These are phyloP conservation scores for Oehlia diaphana DNA, from an alignment of 192 early-diverging fungal genomes.

Conservation along the genomic window DNA sequence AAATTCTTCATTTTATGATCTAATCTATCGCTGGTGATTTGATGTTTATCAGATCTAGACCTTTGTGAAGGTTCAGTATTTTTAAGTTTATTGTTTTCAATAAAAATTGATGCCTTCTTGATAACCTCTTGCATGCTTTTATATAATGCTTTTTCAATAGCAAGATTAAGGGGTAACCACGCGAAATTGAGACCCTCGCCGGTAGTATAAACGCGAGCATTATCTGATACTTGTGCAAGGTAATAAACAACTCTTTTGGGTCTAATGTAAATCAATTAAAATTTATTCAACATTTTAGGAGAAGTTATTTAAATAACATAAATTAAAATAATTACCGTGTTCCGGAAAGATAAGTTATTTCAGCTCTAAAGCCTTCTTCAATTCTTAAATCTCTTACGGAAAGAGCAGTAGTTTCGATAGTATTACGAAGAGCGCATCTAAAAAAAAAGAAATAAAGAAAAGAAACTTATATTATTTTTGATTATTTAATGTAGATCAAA, in stretches of 20 bases:
- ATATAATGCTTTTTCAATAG: conserved; percentile 67
- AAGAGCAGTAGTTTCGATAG: conserved; percentile 72
- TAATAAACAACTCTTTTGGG: conserved; percentile 82
- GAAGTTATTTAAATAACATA: not conserved
- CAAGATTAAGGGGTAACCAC: conserved; percentile 70
- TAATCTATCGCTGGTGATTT: conserved; percentile 43
- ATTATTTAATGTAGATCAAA: not conserved
- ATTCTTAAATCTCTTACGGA: conserved; percentile 66
- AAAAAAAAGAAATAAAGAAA: not conserved
- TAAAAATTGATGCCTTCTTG: conserved; percentile 62
- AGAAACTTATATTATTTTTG: conserved; percentile 7
- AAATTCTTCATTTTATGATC: conserved; percentile 48
- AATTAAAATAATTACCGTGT: conserved; percentile 47
- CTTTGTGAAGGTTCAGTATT: conserved; percentile 36
- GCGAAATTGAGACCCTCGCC: conserved; percentile 70
- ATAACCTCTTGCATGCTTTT: conserved; percentile 85
- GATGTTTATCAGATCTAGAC: conserved; percentile 43
- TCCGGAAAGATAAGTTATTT: conserved; percentile 81
- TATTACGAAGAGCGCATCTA: conserved; percentile 80
- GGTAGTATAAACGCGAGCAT: conserved; percentile 58
- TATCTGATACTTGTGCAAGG: conserved; percentile 68
- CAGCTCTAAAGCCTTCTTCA: conserved; percentile 71
- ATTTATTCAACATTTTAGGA: not conserved
- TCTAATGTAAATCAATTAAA: conserved; percentile 31
- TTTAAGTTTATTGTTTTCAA: conserved; percentile 53